Percentiles rank a stretch among this genome's conserved stretches.
Evolutionary conservation across 2,329 filamentous ascomycete genomes (phyloP).

Genomic region (Fusarium tricinctum): DNA sequence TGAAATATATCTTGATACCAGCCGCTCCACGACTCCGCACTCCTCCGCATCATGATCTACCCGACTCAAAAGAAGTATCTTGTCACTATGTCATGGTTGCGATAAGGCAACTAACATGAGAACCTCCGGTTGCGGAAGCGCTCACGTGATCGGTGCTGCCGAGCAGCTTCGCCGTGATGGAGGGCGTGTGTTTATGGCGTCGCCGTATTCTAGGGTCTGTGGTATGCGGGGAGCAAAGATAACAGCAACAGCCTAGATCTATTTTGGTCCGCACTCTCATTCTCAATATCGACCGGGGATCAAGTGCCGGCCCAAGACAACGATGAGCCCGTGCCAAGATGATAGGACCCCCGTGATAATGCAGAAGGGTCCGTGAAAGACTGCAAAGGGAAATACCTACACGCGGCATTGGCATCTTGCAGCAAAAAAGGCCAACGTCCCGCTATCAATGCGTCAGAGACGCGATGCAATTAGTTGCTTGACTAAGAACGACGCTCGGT

Average conservation of each 20-base stretch:
- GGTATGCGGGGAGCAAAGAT: slow-evolving; percentile 36
- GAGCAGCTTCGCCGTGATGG: slow-evolving; percentile 9
- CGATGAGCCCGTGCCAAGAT: slow-evolving; percentile 15
- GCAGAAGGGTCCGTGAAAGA: slow-evolving; percentile 4
- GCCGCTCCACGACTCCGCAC: slow-evolving; percentile 27
- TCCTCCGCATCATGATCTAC: slow-evolving; percentile 19
- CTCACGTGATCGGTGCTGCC: slow-evolving; percentile 40
- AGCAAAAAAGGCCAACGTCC: neutral
- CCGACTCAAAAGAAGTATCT: slow-evolving; percentile 8
- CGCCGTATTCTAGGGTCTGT: slow-evolving; percentile 5
- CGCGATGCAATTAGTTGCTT: neutral
- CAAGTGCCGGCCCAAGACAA: slow-evolving; percentile 30
- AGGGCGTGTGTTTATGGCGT: slow-evolving; percentile 29
- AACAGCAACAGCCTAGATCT: slow-evolving; percentile 28
- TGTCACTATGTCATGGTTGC: slow-evolving; percentile 34
- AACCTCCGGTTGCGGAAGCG: slow-evolving; percentile 41
- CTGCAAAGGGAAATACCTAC: neutral
- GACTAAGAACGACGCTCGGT: slow-evolving; percentile 12
- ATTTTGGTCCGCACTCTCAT: slow-evolving; percentile 3
- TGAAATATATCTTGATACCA: slow-evolving; percentile 38
- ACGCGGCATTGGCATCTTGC: slow-evolving; percentile 28
- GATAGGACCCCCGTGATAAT: slow-evolving; percentile 36
- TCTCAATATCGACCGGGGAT: slow-evolving; percentile 27
- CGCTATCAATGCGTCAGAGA: slow-evolving; percentile 11
- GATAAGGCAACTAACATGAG: slow-evolving; percentile 42